These are phyloP conservation scores for Hydnum rufescens DNA, from an alignment of 768 basidiomycete genomes.

Conservation along the genomic window DNA sequence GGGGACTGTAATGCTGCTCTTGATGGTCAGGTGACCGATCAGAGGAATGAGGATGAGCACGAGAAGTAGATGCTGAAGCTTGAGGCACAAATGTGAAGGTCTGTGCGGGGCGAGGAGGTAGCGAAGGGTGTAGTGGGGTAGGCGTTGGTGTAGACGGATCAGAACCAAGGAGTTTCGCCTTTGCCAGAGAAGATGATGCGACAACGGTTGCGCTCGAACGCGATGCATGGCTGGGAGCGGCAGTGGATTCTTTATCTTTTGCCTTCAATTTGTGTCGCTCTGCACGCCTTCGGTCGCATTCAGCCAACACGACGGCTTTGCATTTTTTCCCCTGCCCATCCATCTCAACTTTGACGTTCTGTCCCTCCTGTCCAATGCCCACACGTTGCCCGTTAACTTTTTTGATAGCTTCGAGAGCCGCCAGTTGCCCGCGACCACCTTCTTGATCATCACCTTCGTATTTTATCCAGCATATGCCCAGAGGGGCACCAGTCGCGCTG, in stretches of 20 bases:
- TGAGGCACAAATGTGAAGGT: background rate
- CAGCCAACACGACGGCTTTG: constrained; percentile 43
- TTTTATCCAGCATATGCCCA: constrained; percentile 64
- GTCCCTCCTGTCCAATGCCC: constrained; percentile 29
- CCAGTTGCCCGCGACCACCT: constrained; percentile 3
- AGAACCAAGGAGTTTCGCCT: background rate
- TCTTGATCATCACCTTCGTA: constrained; percentile 19
- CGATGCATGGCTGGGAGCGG: background rate
- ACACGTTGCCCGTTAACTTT: constrained; percentile 46
- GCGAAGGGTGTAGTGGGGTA: background rate
- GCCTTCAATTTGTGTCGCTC: constrained; percentile 27
- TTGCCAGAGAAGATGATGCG: background rate
- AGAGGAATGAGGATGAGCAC: background rate
- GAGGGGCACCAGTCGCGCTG: constrained; percentile 52
- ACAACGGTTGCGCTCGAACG: background rate
- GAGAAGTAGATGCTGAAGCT: background rate
- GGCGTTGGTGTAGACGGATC: background rate
- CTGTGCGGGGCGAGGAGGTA: background rate
- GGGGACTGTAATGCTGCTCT: background rate
- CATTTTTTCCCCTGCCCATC: constrained; percentile 54
- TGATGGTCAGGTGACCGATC: background rate
- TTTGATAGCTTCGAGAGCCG: constrained; percentile 41
- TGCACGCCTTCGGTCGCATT: constrained; percentile 27
- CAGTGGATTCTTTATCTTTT: background rate
- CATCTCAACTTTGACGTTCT: constrained; percentile 54